Conservation (phyloP, 352 stramenopile species). For the Proteromonas lacertae region DNA sequence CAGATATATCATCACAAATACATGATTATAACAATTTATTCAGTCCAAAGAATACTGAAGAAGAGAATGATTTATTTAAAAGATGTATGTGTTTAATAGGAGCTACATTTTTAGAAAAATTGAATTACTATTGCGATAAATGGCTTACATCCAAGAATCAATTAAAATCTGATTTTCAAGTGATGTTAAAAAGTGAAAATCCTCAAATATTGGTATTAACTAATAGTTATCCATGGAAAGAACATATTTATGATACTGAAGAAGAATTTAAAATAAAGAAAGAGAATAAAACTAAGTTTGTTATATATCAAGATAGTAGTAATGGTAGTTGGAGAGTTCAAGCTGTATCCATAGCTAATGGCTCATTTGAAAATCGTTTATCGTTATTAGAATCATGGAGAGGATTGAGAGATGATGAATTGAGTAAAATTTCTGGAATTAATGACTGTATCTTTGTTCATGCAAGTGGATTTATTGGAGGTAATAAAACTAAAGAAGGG, state of each 20-base stretch:
- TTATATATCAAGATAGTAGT: conserved; percentile 18
- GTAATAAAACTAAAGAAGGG: conserved; percentile 70
- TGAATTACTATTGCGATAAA: too few species aligned
- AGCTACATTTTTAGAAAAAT: too few species aligned
- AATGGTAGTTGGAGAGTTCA: conserved; percentile 40
- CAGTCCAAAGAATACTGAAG: too few species aligned
- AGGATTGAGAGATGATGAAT: too few species aligned
- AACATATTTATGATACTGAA: conserved; percentile 78
- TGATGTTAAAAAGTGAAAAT: too few species aligned
- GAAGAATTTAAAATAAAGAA: conserved; percentile 15
- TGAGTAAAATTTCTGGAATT: conserved; percentile 33
- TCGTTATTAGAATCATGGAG: conserved; percentile 53
- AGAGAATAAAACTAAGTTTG: not conserved
- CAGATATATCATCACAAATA: too few species aligned
- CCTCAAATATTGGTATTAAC: conserved; percentile 64
- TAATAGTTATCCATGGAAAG: conserved; percentile 67
- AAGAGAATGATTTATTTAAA: too few species aligned
- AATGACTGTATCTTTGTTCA: conserved; percentile 77
- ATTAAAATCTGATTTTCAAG: too few species aligned
- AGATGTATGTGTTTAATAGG: too few species aligned
- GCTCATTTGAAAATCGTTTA: conserved; percentile 60
- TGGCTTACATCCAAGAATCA: too few species aligned
- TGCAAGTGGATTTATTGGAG: conserved; percentile 88
- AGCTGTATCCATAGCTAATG: conserved; percentile 57
- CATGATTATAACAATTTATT: too few species aligned